Evolutionary conservation across 345 rosid species (phyloP), one percentile per base, ranked within the genome.

Genomic region (Melastoma malabathricum): DNA sequence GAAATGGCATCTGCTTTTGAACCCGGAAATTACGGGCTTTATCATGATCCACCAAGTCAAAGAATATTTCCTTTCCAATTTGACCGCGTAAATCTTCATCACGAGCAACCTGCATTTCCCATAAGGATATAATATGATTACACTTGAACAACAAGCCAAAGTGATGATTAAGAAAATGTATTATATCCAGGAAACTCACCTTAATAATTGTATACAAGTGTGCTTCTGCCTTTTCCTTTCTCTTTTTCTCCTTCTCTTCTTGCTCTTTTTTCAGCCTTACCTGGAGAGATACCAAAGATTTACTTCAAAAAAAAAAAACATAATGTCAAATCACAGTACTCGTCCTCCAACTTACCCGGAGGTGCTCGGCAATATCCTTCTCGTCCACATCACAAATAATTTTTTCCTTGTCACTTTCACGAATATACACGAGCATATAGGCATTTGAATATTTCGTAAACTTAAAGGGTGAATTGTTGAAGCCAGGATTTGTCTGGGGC

Each of bases 41-140:
- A 47, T 78, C 84, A 64, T 78, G 84, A 68, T 78, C 84, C 55
- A 78, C 84, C 52, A 78, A 76, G 54, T 78, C 84, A 70, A 78
- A 78, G 50, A 64, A 78, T 55, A 72, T 75, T 63, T 72, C 78
- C 68, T 58, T 78, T 19, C 84, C 84, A 68, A 78, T 75, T 61
- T 78, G 84, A 47, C 68, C 72, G 12, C 50, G 64, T 29, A 78
- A 67, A 29, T 78, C 76, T 59, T 66, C 76, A 58, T 64, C 67
- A 1, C 84, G 72, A 10, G 84, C 84, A 44, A 78, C 81, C 84
- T 78, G 46, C 18, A 18, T 27, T 15, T 25, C 34, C 14, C 39
- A 4, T 8, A 13, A 46, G 10, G 29, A 15, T 18, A 6, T 14
- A 27, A 17, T 55, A 45, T 43, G 29, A 13, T n/a, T 23, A 1